A percentile compares a stretch with the other conserved stretches of the same genome.
Evolutionary conservation across 2,329 filamentous ascomycete genomes (phyloP).

Genomic region (Biscogniauxia mediterranea): DNA sequence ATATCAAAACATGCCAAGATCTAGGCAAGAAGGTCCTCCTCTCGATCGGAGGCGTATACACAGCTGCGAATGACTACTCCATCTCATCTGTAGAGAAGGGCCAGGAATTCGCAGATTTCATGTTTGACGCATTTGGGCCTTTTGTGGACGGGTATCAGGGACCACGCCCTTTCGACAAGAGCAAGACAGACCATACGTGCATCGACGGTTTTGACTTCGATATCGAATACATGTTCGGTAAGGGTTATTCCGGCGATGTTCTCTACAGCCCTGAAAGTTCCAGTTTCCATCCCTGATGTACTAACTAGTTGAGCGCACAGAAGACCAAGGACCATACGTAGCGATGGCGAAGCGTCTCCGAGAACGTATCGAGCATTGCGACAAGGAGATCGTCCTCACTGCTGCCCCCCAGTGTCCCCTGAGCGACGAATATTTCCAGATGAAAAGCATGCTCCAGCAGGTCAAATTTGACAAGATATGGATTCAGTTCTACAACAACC

Average conservation of each 20-base stretch:
- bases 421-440: conserved; percentile 37
- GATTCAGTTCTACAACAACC: conserved; percentile 52
- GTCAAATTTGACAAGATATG: conserved; percentile 39
- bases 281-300: neutral
- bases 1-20: conserved; percentile 49
- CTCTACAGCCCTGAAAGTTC: neutral
- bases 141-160: conserved; percentile 21
- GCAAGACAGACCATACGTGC: conserved; percentile 10
- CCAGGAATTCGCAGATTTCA: conserved; percentile 36
- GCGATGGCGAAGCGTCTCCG: conserved; percentile 26
- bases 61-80: conserved; percentile 33
- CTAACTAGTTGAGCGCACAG: conserved; percentile 4
- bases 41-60: conserved; percentile 56
- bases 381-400: conserved; percentile 32
- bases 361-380: conserved; percentile 15
- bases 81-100: conserved; percentile 31
- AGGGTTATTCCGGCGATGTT: conserved; percentile 1
- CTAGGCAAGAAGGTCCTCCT: conserved; percentile 62
- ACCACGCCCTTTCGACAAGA: conserved; percentile 23
- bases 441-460: conserved; percentile 41
- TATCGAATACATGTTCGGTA: conserved; percentile 26
- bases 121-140: conserved; percentile 39
- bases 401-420: conserved; percentile 46
- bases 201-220: conserved; percentile 30
- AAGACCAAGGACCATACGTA: conserved; percentile 23